These are phyloP conservation scores for Lactarius psammicola DNA, from an alignment of 768 basidiomycete genomes.

Conservation along the genomic window DNA sequence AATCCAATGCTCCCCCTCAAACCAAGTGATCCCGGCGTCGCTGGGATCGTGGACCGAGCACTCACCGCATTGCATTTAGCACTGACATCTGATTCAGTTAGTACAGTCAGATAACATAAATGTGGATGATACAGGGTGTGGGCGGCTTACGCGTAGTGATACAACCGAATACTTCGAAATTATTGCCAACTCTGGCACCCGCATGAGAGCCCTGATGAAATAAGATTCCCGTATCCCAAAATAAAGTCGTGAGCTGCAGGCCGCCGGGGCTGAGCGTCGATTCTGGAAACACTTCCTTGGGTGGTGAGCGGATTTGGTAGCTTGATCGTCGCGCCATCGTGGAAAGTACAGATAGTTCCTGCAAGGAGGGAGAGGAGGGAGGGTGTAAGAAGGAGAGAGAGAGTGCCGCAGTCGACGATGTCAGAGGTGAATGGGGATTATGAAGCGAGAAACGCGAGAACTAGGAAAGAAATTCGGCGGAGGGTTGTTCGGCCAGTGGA, in stretches of 20 bases:
- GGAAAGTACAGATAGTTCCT: background rate
- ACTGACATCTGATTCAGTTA: slow-evolving; percentile 14
- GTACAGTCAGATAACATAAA: background rate
- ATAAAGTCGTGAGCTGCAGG: slow-evolving; percentile 27
- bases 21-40: background rate
- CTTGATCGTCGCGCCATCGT: slow-evolving; percentile 24
- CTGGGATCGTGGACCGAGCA: background rate
- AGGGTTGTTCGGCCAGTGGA: slow-evolving; percentile 3
- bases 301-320: slow-evolving; percentile 26
- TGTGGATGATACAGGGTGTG: background rate
- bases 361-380: background rate
- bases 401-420: background rate
- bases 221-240: slow-evolving; percentile 26
- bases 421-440: slow-evolving; percentile 4
- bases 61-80: slow-evolving; percentile 20
- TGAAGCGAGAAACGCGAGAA: slow-evolving; percentile 12
- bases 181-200: slow-evolving; percentile 25
- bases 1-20: background rate
- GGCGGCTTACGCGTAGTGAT: slow-evolving; percentile 24
- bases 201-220: slow-evolving; percentile 27
- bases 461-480: slow-evolving; percentile 7
- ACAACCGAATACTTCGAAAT: slow-evolving; percentile 26
- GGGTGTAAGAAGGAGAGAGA: background rate
- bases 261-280: slow-evolving; percentile 26
- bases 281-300: slow-evolving; percentile 29